Base-by-base conservation (phyloP, 2,329 filamentous ascomycete species). In the Mollisia scopiformis region DNA sequence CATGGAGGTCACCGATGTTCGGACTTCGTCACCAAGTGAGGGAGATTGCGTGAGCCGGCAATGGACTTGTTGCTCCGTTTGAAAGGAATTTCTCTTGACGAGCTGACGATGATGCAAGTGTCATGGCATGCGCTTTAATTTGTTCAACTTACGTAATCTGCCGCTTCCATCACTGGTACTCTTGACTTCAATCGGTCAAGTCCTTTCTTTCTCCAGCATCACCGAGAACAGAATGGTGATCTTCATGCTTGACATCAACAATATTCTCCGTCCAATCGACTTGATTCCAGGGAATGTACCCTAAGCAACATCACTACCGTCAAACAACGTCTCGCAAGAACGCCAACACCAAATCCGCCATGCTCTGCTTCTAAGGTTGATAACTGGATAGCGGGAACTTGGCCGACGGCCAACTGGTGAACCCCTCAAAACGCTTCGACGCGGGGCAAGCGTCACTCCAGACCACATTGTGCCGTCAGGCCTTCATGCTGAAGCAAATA, bases 1-100 rank as follows among this genome's bases (percentile, higher is more conserved):
- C n/a, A 14, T 47, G 23, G 43, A 14, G 6, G 6, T 13, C 25
- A 13, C 23, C 11, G 41, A 46, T 2, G 2, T 3, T 25, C 41
- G 23, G 21, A 5, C 31, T 51, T 51, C 49, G 30, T 51, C 49
- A 51, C 49, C 16, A n/a, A n/a, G 39, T 21, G 39, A 23, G 39
- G 8, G 23, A 21, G 39, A 51, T 51, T 35, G 49, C 27, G 27
- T 51, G 49, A 51, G 43, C 49, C 14, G 30, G 33, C 11, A 6
- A 51, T 51, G 49, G 49, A 51, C 49, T 31, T 51, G 49, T 16
- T 33, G 28, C 33, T 51, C 49, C 49, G 49, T 31, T 16, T 31
- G 27, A 31, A 23, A 16, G 16, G 2, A 23, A 21, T 21, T 13
- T 11, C 27, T 49, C 19, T 28, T 6, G 27, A 49, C 23, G 27